Conservation (phyloP, 2,329 filamentous ascomycete species). For the Botryotinia globosa region DNA sequence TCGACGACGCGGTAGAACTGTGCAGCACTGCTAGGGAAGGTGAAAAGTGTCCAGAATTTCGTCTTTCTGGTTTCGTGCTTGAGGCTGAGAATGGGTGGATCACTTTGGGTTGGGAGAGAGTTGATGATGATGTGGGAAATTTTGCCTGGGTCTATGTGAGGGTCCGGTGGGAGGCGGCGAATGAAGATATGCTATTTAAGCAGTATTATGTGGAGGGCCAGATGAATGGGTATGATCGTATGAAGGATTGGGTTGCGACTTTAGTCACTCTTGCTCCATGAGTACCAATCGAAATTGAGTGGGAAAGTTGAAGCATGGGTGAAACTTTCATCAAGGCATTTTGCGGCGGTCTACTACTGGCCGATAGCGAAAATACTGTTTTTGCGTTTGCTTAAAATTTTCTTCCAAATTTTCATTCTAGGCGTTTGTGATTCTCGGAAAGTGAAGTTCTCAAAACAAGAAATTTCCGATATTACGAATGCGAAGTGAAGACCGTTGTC, state of each 20-base stretch:
- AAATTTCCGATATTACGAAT: neutral
- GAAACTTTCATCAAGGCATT: neutral
- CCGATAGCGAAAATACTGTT: no score
- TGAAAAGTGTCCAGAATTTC: conserved; percentile 8
- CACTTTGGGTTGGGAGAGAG: conserved; percentile 11
- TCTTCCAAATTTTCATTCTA: neutral
- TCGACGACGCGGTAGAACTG: conserved; percentile 11
- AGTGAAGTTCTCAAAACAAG: neutral
- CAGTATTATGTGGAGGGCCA: conserved; percentile 14
- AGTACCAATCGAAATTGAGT: neutral
- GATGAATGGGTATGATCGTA: conserved; percentile 15
- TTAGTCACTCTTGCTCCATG: neutral
- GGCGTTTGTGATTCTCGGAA: neutral
- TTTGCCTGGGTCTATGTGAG: conserved; percentile 16
- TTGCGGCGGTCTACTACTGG: neutral
- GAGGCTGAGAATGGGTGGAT: neutral
- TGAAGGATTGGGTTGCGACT: conserved; percentile 18
- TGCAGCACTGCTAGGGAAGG: neutral
- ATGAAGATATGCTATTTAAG: neutral
- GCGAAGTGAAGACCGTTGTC: neutral
- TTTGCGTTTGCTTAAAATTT: neutral
- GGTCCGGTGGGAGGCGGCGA: neutral
- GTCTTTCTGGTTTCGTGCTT: conserved; percentile 4
- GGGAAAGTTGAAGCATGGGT: no score
- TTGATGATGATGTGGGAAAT: conserved; percentile 18